Evolutionary conservation across 371 early-diverging fungal species (phyloP).

Genomic region (Nematocida minor): DNA sequence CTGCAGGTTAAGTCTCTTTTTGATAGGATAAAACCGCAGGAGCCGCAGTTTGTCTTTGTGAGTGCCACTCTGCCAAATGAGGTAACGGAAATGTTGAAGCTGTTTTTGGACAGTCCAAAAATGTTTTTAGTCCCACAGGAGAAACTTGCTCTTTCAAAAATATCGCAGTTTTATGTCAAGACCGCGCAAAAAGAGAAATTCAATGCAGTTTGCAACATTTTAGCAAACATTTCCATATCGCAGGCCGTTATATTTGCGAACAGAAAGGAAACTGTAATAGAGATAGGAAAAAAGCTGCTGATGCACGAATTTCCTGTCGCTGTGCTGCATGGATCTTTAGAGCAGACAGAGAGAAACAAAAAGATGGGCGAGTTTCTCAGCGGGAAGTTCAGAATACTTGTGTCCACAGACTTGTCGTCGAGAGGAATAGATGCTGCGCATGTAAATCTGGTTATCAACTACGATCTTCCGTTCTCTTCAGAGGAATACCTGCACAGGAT

Average conservation of each 20-base stretch:
- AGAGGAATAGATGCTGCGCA: slow-evolving; percentile 98
- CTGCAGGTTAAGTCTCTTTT: slow-evolving; percentile 70
- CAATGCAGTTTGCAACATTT: slow-evolving; percentile 76
- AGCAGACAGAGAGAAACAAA: slow-evolving; percentile 72
- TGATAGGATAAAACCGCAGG: slow-evolving; percentile 20
- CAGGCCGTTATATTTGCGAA: slow-evolving; percentile 87
- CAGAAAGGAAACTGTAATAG: slow-evolving; percentile 75
- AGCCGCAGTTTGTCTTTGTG: slow-evolving; percentile 50
- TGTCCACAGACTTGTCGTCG: slow-evolving; percentile 74
- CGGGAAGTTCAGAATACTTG: slow-evolving; percentile 68
- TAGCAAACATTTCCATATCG: slow-evolving; percentile 68
- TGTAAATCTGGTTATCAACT: slow-evolving; percentile 97
- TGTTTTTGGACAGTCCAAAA: slow-evolving; percentile 37
- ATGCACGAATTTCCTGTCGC: slow-evolving; percentile 74
- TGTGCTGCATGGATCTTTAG: slow-evolving; percentile 72
- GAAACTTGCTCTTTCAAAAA: slow-evolving; percentile 62
- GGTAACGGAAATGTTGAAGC: slow-evolving; percentile 45
- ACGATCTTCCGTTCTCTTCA: slow-evolving; percentile 92
- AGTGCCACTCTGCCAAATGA: slow-evolving; percentile 58
- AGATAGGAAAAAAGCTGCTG: slow-evolving; percentile 72
- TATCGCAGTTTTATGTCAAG: slow-evolving; percentile 84
- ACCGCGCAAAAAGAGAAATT: slow-evolving; percentile 73
- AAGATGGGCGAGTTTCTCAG: slow-evolving; percentile 83
- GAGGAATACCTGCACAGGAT: slow-evolving; percentile 97
- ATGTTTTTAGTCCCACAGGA: slow-evolving; percentile 52